Percentiles rank a stretch among this genome's conserved stretches.
These are phyloP conservation scores for Anethum foeniculum DNA, from an alignment of 140 eudicot species.

Conservation along the genomic window DNA sequence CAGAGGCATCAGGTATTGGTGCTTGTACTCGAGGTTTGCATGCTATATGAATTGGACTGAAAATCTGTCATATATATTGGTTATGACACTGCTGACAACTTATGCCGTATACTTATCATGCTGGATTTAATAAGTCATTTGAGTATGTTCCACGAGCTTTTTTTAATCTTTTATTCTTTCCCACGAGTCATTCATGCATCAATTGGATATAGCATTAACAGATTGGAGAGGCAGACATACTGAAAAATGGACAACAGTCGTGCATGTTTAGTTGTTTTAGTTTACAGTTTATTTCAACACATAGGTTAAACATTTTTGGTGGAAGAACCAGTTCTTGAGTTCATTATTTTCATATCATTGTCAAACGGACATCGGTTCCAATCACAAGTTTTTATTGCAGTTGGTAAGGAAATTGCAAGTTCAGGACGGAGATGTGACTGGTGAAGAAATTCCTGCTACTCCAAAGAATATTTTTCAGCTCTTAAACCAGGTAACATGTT, in stretches of 20 bases:
- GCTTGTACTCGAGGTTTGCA: neutral
- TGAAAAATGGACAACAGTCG: neutral
- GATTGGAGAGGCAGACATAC: neutral
- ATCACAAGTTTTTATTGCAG: slow-evolving; percentile 29
- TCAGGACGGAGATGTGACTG: slow-evolving; percentile 77
- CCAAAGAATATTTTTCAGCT: slow-evolving; percentile 86
- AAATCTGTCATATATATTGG: neutral
- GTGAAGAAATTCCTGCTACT: slow-evolving; percentile 83
- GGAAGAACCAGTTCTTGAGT: neutral
- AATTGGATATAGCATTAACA: neutral
- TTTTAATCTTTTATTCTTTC: neutral
- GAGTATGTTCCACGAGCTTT: neutral
- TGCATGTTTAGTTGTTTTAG: neutral
- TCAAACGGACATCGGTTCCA: neutral
- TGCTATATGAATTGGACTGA: neutral
- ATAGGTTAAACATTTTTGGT: neutral
- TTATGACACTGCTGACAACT: neutral
- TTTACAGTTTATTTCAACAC: neutral
- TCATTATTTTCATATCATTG: neutral
- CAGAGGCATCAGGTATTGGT: neutral
- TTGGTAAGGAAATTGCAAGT: slow-evolving; percentile 67
- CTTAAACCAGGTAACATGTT: slow-evolving; percentile 57
- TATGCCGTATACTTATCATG: neutral
- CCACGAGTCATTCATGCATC: neutral
- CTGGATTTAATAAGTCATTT: neutral